Base-by-base conservation (phyloP, 1,139 yeast species). In the Hyphopichia wangnamkhiaoensis region DNA sequence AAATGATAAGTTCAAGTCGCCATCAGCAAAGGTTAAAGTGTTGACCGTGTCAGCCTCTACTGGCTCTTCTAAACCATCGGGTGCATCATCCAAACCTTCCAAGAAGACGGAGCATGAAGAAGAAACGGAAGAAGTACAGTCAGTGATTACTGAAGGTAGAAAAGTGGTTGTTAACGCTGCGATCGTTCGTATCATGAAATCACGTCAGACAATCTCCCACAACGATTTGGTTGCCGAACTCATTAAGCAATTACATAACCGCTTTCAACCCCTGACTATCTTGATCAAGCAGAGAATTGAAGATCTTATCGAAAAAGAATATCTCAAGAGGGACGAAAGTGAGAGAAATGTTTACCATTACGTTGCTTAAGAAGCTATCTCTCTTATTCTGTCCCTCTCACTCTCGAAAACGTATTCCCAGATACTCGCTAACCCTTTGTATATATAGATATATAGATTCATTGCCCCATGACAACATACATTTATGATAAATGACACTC, bases 171-270 rank as follows among this genome's bases (percentile, higher is more conserved):
- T 87, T 3, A 94, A 88, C 53, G 97, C 98, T 0, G 95, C 96
- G 0, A 79, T 91, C 41, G 96, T 91, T 2, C 74, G 98, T 39
- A 79, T 85, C 9, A 84, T 93, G 93, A 93, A 93, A 58, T 75
- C 87, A 1, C 68, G 91, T 27, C 83, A 82, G 51, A 62, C 73
- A 0, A 55, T 84, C 39, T 70, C 63, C 30, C 93, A 86, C 56
- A 79, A 80, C 47, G 83, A 83, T 41, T 68, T 91, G 40, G 67
- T 87, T 16, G 77, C 76, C 33, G 91, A 84, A 47, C 80, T 84
- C 7, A 74, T 85, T 15, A 73, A 76, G 39, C 88, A 82, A 47
- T 69, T 89, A 28, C 64, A 74, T 16, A 65, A 72, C 32, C 66
- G 95, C 45, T 91, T 93, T 61, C 77, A 76, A 35, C 88, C 95